Percentiles rank a stretch among this genome's conserved stretches.
phyloP scores from a whole-genome alignment of 2,329 filamentous ascomycete species.

The Claviceps maximensis region DNA sequence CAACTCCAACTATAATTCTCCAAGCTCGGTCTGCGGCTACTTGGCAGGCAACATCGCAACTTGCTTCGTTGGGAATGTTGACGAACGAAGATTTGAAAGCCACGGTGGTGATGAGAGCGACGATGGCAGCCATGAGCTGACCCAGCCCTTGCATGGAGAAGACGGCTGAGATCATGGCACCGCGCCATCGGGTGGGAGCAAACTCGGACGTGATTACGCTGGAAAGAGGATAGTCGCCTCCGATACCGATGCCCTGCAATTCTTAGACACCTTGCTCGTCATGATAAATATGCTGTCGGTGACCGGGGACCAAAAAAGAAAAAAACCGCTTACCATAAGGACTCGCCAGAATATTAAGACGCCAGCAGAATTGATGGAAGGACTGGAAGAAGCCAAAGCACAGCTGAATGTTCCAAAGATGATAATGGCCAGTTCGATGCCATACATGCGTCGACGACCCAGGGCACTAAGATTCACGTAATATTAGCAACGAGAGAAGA shows the following conservation, averaged over 20 bases:
- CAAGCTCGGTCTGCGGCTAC: constrained; percentile 67
- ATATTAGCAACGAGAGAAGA: constrained; percentile 8
- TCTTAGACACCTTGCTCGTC: constrained; percentile 1
- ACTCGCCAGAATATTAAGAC: constrained; percentile 63
- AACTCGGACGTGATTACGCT: constrained; percentile 78
- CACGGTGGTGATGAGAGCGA: constrained; percentile 55
- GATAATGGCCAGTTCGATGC: constrained; percentile 61
- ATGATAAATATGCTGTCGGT: neutral
- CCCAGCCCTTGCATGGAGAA: constrained; percentile 79
- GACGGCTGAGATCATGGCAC: constrained; percentile 71
- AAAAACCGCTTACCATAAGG: constrained; percentile 41
- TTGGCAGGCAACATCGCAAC: constrained; percentile 50
- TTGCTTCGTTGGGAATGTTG: constrained; percentile 23
- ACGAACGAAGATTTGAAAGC: constrained; percentile 45
- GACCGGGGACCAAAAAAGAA: neutral
- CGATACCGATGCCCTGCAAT: constrained; percentile 54
- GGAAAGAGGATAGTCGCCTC: constrained; percentile 70
- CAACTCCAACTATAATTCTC: constrained; percentile 69
- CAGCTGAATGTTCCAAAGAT: constrained; percentile 58
- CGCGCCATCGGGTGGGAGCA: constrained; percentile 68
- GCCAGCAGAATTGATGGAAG: constrained; percentile 44
- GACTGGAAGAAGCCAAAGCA: constrained; percentile 47
- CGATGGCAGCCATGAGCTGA: constrained; percentile 58
- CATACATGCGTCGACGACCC: constrained; percentile 73
- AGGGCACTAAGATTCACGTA: constrained; percentile 29